Evolutionary conservation across 805 yeast species (phyloP).

Genomic region (Yarrowia bubula): DNA sequence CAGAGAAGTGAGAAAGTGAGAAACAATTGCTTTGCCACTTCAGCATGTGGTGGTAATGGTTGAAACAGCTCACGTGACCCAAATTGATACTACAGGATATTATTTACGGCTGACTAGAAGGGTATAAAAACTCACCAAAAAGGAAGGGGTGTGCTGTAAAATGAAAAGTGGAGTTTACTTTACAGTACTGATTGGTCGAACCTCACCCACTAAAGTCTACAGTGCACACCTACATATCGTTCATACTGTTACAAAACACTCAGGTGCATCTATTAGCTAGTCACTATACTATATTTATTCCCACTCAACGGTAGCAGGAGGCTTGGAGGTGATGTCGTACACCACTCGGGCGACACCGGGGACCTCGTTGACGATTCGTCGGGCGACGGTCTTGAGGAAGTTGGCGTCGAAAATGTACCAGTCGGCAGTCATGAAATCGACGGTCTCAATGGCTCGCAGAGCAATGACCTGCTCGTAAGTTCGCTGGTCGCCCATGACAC

Average conservation of each 20-base stretch:
- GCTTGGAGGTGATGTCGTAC: slow-evolving; percentile 97
- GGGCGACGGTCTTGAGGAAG: slow-evolving; percentile 88
- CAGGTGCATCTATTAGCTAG: background rate
- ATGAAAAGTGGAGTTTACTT: too few species aligned
- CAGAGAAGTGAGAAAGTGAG: too few species aligned
- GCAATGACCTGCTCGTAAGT: slow-evolving; percentile 99
- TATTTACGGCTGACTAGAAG: too few species aligned
- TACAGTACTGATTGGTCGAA: too few species aligned
- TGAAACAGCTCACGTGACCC: too few species aligned
- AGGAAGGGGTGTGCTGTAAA: too few species aligned
- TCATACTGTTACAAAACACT: background rate
- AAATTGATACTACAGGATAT: too few species aligned
- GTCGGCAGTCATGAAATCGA: slow-evolving; percentile 99
- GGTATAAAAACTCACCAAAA: too few species aligned
- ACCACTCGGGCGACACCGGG: slow-evolving; percentile 99
- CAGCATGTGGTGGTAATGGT: too few species aligned
- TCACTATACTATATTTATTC: slow-evolving; percentile 52
- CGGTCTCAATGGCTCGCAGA: slow-evolving; percentile 94
- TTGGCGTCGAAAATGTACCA: slow-evolving; percentile 93
- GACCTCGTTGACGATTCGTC: slow-evolving; percentile 97
- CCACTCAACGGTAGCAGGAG: slow-evolving; percentile 99
- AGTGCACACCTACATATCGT: too few species aligned
- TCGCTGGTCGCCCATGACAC: slow-evolving; percentile 99
- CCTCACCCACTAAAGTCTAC: background rate
- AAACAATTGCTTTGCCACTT: too few species aligned